Evolutionary conservation across 2,329 filamentous ascomycete genomes (phyloP).

Genomic region (Trichoderma endophyticum): DNA sequence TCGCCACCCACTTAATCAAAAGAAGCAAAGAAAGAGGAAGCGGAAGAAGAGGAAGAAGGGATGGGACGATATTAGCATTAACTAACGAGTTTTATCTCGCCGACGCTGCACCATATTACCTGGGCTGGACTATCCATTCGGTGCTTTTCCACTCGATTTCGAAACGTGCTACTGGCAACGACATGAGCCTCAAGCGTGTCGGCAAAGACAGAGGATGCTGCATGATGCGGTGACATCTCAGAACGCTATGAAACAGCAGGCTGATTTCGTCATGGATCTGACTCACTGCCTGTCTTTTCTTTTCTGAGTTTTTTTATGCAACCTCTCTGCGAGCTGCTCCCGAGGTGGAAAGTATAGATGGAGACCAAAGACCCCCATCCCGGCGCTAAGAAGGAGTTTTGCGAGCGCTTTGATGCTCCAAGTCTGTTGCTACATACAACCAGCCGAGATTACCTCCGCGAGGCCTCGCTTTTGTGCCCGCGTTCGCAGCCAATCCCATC

Average conservation of each 20-base stretch:
- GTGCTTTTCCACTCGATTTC: not conserved
- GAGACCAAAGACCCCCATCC: conserved; percentile 4
- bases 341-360: not conserved
- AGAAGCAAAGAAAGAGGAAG: not conserved
- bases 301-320: not conserved
- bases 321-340: not conserved
- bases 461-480: conserved; percentile 1
- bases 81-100: not conserved
- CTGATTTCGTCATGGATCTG: not conserved
- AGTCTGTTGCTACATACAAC: not conserved
- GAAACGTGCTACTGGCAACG: not conserved
- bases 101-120: conserved; percentile 6
- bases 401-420: conserved; percentile 5
- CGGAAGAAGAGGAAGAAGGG: not conserved
- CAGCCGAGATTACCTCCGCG: conserved; percentile 16
- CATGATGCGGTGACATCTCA: conserved; percentile 10
- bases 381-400: not conserved
- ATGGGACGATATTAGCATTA: not conserved
- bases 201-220: not conserved
- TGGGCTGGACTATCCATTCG: not conserved
- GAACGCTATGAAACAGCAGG: not conserved
- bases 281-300: not conserved
- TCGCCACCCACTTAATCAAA: conserved; percentile 7
- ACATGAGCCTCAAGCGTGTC: not conserved
- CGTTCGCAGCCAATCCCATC: not conserved